Conservation (phyloP, 768 basidiomycete species). For the Pleurotus eryngii region DNA sequence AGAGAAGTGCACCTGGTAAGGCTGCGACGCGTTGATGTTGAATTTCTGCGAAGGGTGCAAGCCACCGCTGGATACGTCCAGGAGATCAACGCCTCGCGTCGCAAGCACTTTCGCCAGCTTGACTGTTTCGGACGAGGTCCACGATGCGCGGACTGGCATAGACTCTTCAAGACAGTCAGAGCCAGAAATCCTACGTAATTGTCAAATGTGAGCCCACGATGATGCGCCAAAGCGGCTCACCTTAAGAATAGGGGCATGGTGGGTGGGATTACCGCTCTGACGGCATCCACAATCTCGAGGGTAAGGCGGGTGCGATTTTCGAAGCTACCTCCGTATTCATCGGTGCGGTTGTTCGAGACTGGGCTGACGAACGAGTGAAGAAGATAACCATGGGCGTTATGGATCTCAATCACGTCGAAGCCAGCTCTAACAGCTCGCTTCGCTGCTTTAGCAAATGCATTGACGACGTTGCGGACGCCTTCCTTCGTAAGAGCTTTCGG, state of each 20-base stretch:
- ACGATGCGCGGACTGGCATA: conserved; percentile 56
- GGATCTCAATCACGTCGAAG: conserved; percentile 60
- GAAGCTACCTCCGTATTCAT: conserved; percentile 68
- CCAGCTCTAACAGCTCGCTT: conserved; percentile 56
- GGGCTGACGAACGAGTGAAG: conserved; percentile 59
- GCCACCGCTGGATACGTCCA: conserved; percentile 73
- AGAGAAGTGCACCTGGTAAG: conserved; percentile 56
- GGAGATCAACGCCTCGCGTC: conserved; percentile 67
- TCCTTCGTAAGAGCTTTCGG: conserved; percentile 57
- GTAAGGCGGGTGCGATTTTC: conserved; percentile 65
- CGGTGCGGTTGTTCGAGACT: conserved; percentile 56
- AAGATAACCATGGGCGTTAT: conserved; percentile 64
- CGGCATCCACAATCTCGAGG: conserved; percentile 60
- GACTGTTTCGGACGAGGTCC: conserved; percentile 69
- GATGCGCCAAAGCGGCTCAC: conserved; percentile 26
- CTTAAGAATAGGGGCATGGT: conserved; percentile 72
- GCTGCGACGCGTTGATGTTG: conserved; percentile 22
- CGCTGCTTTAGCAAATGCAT: conserved; percentile 51
- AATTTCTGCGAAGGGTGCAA: conserved; percentile 41
- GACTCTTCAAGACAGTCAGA: conserved; percentile 70
- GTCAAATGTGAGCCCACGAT: neutral
- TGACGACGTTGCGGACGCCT: conserved; percentile 54
- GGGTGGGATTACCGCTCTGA: conserved; percentile 56
- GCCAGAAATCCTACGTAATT: conserved; percentile 51
- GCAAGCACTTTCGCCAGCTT: conserved; percentile 55